Base-by-base conservation (phyloP, 768 basidiomycete species). In the Mycena alexandri region DNA sequence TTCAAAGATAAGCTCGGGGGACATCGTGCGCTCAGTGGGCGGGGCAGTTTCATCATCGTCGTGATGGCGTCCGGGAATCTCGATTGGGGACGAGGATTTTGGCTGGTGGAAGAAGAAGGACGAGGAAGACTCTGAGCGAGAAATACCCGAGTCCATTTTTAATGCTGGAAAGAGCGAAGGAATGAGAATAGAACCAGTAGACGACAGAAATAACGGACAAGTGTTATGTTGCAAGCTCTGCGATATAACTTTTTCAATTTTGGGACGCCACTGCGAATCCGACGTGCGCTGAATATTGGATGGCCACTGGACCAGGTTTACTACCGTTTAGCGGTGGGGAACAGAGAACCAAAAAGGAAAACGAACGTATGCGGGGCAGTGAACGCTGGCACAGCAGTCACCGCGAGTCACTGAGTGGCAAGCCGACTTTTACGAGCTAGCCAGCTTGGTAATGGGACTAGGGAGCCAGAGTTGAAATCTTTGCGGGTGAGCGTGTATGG, bases 1-100 rank as follows among this genome's bases (percentile, higher is more conserved):
- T 53, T 85, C 84, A 69, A 86, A 86, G n/a, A 86, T 78, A 66
- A 86, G 78, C 44, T 86, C 86, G 58, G 85, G 83, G 29, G 83
- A 85, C 22, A 73, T 74, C 46, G 80, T 70, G 46, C 77, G 75
- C 51, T 69, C 61, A 43, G 81, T 38, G 21, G 79, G 79, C 52
- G 75, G 65, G n/a, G 73, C 38, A 38, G 60, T 34, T 68, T 52
- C 42, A 72, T 60, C 10, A 67, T 44, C 58, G 62, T 63, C 52
- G 74, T 77, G 72, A 54, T 78, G 79, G 59, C 78, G 74, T 52
- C 67, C 70, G 19, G 85, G 85, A 63, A 86, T 86, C 63, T 81
- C 82, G 74, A 86, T 85, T 59, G 85, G 84, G 34, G 77, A 77
- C 22, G 84, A 80, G 50, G 78, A 75, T 68, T 72, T 69, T 51